Evolutionary conservation across 2,329 filamentous ascomycete species (phyloP).

Genomic region (Didymella pinodella): DNA sequence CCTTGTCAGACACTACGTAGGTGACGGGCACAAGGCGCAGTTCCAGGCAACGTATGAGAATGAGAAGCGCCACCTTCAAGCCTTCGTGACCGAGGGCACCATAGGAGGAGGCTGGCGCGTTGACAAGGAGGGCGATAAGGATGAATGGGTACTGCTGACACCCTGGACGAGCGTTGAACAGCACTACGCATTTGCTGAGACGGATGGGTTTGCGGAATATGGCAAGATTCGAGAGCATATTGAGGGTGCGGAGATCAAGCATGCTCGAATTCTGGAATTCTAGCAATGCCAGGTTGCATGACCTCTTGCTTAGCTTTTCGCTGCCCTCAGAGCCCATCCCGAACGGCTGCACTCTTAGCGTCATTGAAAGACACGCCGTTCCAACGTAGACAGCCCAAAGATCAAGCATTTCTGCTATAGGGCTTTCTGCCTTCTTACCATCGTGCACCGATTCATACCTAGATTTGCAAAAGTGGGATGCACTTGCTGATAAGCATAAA

Average conservation of each 20-base stretch:
- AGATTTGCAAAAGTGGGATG: not conserved
- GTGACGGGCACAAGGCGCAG: conserved; percentile 24
- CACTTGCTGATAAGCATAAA: not conserved
- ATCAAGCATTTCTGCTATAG: not conserved
- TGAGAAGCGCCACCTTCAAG: conserved; percentile 37
- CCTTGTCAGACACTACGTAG: conserved; percentile 49
- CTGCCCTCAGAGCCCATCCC: not conserved
- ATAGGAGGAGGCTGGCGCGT: conserved; percentile 53
- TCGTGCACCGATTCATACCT: not conserved
- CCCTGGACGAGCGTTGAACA: conserved; percentile 51
- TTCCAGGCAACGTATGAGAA: conserved; percentile 42
- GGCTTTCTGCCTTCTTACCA: not conserved
- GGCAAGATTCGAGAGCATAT: conserved; percentile 28
- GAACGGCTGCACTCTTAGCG: not conserved
- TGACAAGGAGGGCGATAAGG: conserved; percentile 45
- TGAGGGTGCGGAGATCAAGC: conserved; percentile 35
- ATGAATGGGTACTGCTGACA: conserved; percentile 55
- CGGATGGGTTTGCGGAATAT: conserved; percentile 44
- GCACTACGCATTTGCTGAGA: conserved; percentile 46
- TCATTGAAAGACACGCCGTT: not conserved
- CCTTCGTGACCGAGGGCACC: conserved; percentile 36
- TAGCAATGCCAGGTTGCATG: not conserved
- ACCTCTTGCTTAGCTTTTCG: not conserved
- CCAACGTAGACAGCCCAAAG: not conserved
- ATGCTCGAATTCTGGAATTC: conserved; percentile 33